Percentiles rank a stretch among this genome's conserved stretches.
Conservation (phyloP, 169 alveolate species). For the Babesia divergens region DNA sequence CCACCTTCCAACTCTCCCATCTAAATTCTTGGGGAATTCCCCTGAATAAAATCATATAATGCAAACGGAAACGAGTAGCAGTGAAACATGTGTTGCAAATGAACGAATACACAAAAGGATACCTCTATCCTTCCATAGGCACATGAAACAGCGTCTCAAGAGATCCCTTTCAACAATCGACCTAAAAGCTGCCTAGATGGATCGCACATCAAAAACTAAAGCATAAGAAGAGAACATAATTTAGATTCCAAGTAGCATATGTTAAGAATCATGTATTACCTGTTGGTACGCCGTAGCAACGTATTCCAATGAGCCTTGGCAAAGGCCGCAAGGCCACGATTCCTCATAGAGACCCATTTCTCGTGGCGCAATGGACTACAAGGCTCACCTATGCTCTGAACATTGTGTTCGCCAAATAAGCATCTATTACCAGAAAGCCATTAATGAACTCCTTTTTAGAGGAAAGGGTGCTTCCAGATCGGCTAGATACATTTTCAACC, state of each 20-base stretch:
- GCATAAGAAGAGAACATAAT: no score
- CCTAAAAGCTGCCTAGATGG: no score
- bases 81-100: no score
- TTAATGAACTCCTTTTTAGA: conserved; percentile 43
- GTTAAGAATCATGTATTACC: conserved; percentile 4
- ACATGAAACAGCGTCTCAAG: neutral
- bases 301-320: conserved; percentile 64
- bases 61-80: no score
- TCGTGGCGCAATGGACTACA: conserved; percentile 42
- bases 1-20: conserved; percentile 75
- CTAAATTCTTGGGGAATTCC: conserved; percentile 76
- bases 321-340: conserved; percentile 46
- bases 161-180: neutral
- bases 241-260: no score
- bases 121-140: neutral
- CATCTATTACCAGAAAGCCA: conserved; percentile 38
- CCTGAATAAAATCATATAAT: conserved; percentile 25
- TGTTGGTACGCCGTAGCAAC: conserved; percentile 58
- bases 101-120: neutral
- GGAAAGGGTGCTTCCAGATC: conserved; percentile 4
- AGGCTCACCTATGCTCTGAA: conserved; percentile 62
- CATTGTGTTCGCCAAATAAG: neutral
- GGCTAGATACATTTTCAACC: conserved; percentile 16
- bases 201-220: no score
- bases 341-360: conserved; percentile 62